Base-by-base conservation (phyloP, 371 early-diverging fungal species). In the Syncephalastrum monosporum region DNA sequence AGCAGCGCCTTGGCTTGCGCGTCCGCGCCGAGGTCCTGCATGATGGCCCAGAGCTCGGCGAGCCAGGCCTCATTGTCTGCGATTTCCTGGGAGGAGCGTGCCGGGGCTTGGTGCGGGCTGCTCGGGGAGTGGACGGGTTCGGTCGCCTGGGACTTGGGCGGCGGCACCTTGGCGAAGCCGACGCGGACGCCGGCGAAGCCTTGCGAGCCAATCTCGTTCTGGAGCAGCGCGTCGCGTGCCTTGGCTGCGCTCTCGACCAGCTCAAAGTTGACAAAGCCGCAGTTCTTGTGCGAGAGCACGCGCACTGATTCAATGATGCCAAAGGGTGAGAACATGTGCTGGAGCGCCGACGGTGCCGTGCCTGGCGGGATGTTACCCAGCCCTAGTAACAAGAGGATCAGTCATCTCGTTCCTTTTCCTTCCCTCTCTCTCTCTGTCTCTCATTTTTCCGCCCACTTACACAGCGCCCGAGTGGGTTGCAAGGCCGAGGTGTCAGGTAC, bases 181-280 rank as follows among this genome's bases (percentile, higher is more conserved):
- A 97, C 93, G 45, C 93, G 81, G 19, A 91, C 82, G 16, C 86
- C 83, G 5, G 84, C 83, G 50, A 91, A 84, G 3, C 85, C 85
- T 42, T 83, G 82, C 21, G 92, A 93, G 64, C 82, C 85, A 57
- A 93, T 81, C 50, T 95, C 91, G 56, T 88, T 87, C 38, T 92
- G 92, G 59, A 95, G 87, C 81, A 96, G 84, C 16, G 85, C 86
- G 59, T 90, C 87, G 61, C 90, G 87, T 23, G 97, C 97, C 21
- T 82, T 79, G 42, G 94, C 83, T 1, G 99, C 95, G 61, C 93
- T 94, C 38, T 93, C 93, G 21, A 90, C 79, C 29, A 71, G 72
- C 24, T 88, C 89, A 77, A 96, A 98, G 74, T 97, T 97, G 64
- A 98, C 92, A 69, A 98, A 98, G 0, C 95, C 97, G 68, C 97